Conservation (phyloP, 768 basidiomycete species). For the Amanita inopinata region DNA sequence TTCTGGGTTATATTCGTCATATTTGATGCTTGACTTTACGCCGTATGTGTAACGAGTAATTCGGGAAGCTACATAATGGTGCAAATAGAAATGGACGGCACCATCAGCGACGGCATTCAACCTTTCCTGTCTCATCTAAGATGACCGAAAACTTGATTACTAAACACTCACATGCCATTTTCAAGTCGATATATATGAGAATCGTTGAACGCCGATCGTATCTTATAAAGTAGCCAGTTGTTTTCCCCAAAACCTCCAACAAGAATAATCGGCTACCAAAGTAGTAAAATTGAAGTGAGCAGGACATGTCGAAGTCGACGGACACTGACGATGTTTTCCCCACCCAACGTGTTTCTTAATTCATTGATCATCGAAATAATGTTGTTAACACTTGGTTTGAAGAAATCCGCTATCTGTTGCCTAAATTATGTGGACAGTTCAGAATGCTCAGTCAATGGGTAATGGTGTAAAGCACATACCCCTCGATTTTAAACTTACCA, state of each 20-base stretch:
- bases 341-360: neutral
- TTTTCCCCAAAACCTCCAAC: constrained; percentile 9
- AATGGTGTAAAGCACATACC: constrained; percentile 13
- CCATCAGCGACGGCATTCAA: constrained; percentile 25
- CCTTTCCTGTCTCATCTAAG: constrained; percentile 10
- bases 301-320: neutral
- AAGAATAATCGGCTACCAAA: constrained; percentile 2
- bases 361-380: neutral
- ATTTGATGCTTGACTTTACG: constrained; percentile 13
- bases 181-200: constrained; percentile 5
- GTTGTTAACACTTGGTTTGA: constrained; percentile 1
- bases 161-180: neutral
- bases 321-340: neutral
- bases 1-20: constrained; percentile 14
- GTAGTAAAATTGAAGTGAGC: neutral
- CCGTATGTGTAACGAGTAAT: constrained; percentile 20
- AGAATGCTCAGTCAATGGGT: neutral
- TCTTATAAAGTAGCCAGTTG: constrained; percentile 2
- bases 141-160: neutral
- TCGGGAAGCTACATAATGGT: constrained; percentile 18
- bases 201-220: neutral
- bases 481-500: constrained; percentile 30
- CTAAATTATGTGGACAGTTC: constrained; percentile 1
- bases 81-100: constrained; percentile 19
- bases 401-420: constrained; percentile 8